These are phyloP conservation scores for Diplodia scrobiculata DNA, from an alignment of 2,329 filamentous ascomycete genomes.

Conservation along the genomic window DNA sequence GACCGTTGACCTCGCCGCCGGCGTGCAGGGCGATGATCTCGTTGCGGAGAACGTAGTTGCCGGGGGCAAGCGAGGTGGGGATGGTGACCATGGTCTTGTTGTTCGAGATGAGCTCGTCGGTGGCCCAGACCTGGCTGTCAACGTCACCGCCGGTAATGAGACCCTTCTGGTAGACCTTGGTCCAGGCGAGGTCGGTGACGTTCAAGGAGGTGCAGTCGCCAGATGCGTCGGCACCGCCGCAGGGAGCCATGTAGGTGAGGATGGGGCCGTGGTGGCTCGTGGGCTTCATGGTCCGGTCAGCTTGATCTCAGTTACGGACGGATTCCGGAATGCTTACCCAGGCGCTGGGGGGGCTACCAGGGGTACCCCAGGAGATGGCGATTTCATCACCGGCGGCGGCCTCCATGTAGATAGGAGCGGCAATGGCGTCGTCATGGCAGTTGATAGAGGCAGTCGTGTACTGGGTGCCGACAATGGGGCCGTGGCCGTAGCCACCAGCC, in stretches of 20 bases:
- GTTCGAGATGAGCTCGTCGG: constrained; percentile 31
- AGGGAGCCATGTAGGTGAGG: constrained; percentile 37
- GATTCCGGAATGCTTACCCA: neutral
- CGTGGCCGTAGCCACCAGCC: constrained; percentile 24
- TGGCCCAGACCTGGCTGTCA: constrained; percentile 42
- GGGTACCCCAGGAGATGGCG: constrained; percentile 23
- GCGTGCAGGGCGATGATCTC: constrained; percentile 42
- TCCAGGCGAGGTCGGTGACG: constrained; percentile 39
- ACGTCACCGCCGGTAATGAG: constrained; percentile 41
- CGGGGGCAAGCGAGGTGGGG: constrained; percentile 39
- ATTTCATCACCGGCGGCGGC: constrained; percentile 24
- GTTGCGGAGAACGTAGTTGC: constrained; percentile 43
- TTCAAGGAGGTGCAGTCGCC: constrained; percentile 41
- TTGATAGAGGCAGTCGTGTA: constrained; percentile 21
- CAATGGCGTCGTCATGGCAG: constrained; percentile 25
- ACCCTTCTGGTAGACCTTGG: constrained; percentile 42
- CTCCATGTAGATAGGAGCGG: constrained; percentile 23
- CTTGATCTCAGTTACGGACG: neutral
- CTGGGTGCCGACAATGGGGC: constrained; percentile 17
- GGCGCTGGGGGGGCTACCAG: constrained; percentile 3
- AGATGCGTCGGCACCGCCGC: constrained; percentile 32
- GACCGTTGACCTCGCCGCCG: constrained; percentile 38
- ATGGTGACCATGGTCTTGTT: constrained; percentile 41
- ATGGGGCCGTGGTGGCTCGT: constrained; percentile 25
- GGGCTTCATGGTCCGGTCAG: constrained; percentile 9